A percentile compares a stretch with the other conserved stretches of the same genome.
These are phyloP conservation scores for Massospora cicadina DNA, from an alignment of 371 early-diverging fungal species.

Conservation along the genomic window DNA sequence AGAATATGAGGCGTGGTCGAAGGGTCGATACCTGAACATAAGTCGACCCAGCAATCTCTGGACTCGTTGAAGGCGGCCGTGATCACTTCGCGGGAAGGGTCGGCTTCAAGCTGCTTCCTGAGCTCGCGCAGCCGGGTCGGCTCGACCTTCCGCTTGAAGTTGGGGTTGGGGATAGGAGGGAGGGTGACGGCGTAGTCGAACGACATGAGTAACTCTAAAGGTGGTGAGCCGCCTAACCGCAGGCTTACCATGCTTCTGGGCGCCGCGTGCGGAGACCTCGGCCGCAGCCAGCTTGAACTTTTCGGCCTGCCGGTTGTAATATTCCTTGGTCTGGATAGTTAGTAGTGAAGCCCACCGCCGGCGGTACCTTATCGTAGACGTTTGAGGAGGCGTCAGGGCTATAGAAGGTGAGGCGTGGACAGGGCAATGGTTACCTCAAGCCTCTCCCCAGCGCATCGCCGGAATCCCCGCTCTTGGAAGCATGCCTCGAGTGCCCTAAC, in stretches of 20 bases:
- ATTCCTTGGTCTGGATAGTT: background rate
- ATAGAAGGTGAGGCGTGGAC: background rate
- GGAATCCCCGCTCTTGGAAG: background rate
- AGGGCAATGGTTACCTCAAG: conserved; percentile 12
- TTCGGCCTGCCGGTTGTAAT: conserved; percentile 6
- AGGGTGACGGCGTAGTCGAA: conserved; percentile 15
- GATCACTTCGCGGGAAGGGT: background rate
- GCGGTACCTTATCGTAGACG: conserved; percentile 15
- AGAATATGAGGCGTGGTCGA: conserved; percentile 20
- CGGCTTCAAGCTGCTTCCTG: conserved; percentile 58
- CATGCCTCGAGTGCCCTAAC: background rate
- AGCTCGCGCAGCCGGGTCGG: conserved; percentile 66
- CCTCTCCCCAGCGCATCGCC: background rate
- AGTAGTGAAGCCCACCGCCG: background rate
- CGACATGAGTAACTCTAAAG: conserved; percentile 15
- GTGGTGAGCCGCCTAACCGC: background rate
- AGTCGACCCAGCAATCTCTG: conserved; percentile 10
- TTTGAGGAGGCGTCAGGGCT: conserved; percentile 15
- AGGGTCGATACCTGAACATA: conserved; percentile 8
- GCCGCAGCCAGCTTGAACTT: conserved; percentile 4
- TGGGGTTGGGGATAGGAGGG: conserved; percentile 48
- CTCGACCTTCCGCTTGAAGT: conserved; percentile 39
- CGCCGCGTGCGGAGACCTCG: background rate
- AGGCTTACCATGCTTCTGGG: background rate
- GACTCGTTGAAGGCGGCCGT: conserved; percentile 11